Evolutionary conservation across 2,329 filamentous ascomycete genomes (phyloP), one percentile per base, ranked within the genome.

Genomic region (Thelonectria rubi): DNA sequence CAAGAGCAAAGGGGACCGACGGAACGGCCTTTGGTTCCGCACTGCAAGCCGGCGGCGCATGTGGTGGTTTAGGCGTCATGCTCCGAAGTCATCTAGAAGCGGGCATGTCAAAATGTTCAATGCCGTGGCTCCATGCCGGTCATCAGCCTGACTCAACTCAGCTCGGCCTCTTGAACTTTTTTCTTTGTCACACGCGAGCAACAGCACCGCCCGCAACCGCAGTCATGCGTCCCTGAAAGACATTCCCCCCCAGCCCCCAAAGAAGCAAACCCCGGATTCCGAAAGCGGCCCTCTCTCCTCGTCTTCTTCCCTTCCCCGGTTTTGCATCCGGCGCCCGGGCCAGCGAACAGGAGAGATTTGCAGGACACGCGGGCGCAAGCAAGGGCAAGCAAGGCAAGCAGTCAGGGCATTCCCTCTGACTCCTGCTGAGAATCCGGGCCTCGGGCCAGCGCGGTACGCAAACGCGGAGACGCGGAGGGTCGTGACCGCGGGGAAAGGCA

Each of bases 101-200:
- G 30, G n/a, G 17, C n/a, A 43, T 37, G 52, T 45, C 57, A 54
- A 54, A 48, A 37, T 60, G 52, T n/a, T n/a, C 52, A 55, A 30
- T 55, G 58, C 40, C 52, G 43, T 42, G 42, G 34, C 17, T 47
- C 40, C 45, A 32, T 45, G 34, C 46, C 11, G 30, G 30, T 47
- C 21, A 30, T 24, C 24, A 24, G 4, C 7, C 24, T 4, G 24
- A 4, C 24, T 7, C 7, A 7, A 24, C 24, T 24, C 24, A 24
- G 7, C 24, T 24, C 7, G 4, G 4, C 7, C 7, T 24, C 24
- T 24, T 7, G 7, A 24, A 4, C 24, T 24, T 24, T 24, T 24
- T 24, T 24, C 4, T 7, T 24, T 34, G 32, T 34, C 32, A 34
- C 32, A 17, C 32, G 20, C 56, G 45, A 39, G 45, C 26, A 46